Evolutionary conservation across 2,329 filamentous ascomycete species (phyloP).

Genomic region (Pseudogymnoascus sp.): DNA sequence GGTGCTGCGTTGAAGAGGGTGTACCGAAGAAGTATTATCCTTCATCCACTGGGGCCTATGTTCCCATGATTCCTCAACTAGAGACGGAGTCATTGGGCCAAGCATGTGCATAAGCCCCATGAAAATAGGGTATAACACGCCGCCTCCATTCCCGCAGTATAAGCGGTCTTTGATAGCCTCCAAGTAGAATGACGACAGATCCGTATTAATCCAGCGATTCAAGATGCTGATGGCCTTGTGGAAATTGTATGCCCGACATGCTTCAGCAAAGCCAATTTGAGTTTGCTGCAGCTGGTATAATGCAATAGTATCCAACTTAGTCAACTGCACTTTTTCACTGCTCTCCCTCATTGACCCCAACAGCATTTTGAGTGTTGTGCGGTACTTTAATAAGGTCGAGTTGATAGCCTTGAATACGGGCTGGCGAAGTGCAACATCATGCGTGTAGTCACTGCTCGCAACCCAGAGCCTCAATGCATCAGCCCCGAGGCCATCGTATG

Average conservation of each 20-base stretch:
- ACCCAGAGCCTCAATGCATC: slow-evolving; percentile 88
- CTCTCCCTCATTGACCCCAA: slow-evolving; percentile 59
- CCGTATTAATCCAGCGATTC: slow-evolving; percentile 72
- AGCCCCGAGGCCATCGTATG: slow-evolving; percentile 67
- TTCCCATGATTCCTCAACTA: slow-evolving; percentile 85
- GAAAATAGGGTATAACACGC: slow-evolving; percentile 59
- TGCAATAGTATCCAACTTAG: slow-evolving; percentile 64
- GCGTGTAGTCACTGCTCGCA: slow-evolving; percentile 84
- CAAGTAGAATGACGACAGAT: slow-evolving; percentile 89
- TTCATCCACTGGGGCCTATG: slow-evolving; percentile 61
- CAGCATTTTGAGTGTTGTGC: slow-evolving; percentile 84
- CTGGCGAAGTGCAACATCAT: slow-evolving; percentile 75
- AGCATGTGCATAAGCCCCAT: slow-evolving; percentile 69
- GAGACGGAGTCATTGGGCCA: slow-evolving; percentile 68
- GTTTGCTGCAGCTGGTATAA: slow-evolving; percentile 63
- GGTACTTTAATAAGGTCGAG: slow-evolving; percentile 72
- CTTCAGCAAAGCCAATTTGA: slow-evolving; percentile 53
- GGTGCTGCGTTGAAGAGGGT: slow-evolving; percentile 34
- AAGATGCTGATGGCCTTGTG: slow-evolving; percentile 65
- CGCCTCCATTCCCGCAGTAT: slow-evolving; percentile 70
- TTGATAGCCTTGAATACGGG: slow-evolving; percentile 71
- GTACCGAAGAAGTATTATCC: slow-evolving; percentile 30
- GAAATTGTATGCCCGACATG: slow-evolving; percentile 70
- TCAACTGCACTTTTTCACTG: slow-evolving; percentile 40
- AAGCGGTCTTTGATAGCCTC: slow-evolving; percentile 86